Evolutionary conservation across 1,139 yeast species (phyloP).

Genomic region (Magnusiomyces clavatus): DNA sequence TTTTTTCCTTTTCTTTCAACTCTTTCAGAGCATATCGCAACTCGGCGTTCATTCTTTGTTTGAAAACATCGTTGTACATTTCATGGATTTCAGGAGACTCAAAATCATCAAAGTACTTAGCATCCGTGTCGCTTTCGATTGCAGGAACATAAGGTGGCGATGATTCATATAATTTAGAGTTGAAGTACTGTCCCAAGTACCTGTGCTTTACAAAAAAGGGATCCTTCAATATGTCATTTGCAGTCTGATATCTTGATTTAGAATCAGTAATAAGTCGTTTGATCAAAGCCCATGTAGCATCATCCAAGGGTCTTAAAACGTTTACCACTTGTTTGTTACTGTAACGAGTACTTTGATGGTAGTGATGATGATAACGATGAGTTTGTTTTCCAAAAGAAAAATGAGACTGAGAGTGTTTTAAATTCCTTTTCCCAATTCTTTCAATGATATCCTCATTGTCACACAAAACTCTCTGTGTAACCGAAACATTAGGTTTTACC

Average conservation of each 20-base stretch:
- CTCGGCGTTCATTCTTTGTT: constrained; percentile 12
- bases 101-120: constrained; percentile 16
- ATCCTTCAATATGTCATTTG: constrained; percentile 10
- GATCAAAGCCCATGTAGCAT: constrained; percentile 11
- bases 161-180: too few relatives aligned
- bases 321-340: background rate
- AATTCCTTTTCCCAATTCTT: too few relatives aligned
- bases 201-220: constrained; percentile 9
- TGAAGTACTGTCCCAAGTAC: background rate
- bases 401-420: too few relatives aligned
- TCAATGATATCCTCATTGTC: too few relatives aligned
- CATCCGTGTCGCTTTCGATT: constrained; percentile 12
- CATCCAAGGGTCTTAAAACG: constrained; percentile 4
- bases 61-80: constrained; percentile 13
- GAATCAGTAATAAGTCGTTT: constrained; percentile 8
- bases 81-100: constrained; percentile 14
- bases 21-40: constrained; percentile 8
- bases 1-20: constrained; percentile 4
- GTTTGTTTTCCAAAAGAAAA: too few relatives aligned
- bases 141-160: constrained; percentile 13
- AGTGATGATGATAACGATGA: too few relatives aligned
- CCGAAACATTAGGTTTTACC: background rate
- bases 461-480: too few relatives aligned
- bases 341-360: too few relatives aligned
- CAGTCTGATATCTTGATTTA: constrained; percentile 6